Evolutionary conservation across 139 green algal species (phyloP), one percentile per base, ranked within the genome.

Genomic region (Tetraselmis striata): DNA sequence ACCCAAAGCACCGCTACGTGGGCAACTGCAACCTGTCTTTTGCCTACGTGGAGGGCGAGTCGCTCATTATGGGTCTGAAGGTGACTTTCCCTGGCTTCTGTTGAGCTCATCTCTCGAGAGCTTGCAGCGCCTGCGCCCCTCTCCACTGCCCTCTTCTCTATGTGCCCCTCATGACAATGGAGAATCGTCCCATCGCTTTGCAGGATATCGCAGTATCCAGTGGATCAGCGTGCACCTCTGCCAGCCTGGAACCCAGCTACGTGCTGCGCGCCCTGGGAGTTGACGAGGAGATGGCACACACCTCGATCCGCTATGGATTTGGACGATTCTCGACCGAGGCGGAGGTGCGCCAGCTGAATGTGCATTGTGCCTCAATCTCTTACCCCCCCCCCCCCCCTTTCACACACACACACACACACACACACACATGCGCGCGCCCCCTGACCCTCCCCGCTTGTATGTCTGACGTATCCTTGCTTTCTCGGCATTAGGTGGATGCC

Each of bases 211-310:
- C 96, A 0, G 93, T 98, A 45, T 94, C 88, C 30, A 95, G 88
- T 78, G 96, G 96, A 79, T 93, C 80, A 78, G 96, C 97, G 2
- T 99, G 97, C 92, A 99, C 97, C 76, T 94, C 84, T 78, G 96
- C 97, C 27, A 94, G 85, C 79, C 91, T 99, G 83, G 97, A 99
- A 92, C 97, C 97, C 0, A 93, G 82, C 2, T 99, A 99, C 84
- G 97, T 99, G 80, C 90, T 99, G 86, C 89, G 97, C 1, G 97
- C 97, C 30, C 89, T 99, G 81, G 97, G 97, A 2, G 95, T 99
- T 81, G 95, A 98, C 77, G 96, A 99, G 83, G 97, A 99, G 81
- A 98, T 99, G 93, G 97, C 96, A 23, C 95, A 98, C 91, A 98
- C 95, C 23, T 92, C 80, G 67, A 91, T 97, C 59, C 86, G 45